Percentiles rank a stretch among this genome's conserved stretches.
Conservation (phyloP, 805 yeast genomes). For the Pichia gijzeniarum region DNA sequence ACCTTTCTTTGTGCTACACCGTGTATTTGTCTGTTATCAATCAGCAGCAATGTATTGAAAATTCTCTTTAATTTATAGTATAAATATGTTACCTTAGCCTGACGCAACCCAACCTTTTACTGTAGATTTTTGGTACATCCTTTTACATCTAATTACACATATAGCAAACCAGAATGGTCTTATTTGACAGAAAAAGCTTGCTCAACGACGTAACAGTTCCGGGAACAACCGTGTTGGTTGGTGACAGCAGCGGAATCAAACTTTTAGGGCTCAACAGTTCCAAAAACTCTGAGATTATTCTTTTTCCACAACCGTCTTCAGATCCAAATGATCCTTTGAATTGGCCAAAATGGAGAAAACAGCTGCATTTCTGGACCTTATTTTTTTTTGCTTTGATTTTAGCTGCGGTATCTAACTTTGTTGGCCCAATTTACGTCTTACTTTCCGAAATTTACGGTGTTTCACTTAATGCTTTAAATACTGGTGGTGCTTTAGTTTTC, state of each 20-base stretch:
- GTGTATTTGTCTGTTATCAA: too few species aligned
- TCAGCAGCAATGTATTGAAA: too few species aligned
- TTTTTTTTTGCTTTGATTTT: slow-evolving; percentile 39
- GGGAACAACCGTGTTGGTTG: slow-evolving; percentile 6
- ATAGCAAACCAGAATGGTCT: too few species aligned
- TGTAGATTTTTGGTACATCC: too few species aligned
- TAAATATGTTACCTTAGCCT: too few species aligned
- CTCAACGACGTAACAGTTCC: background rate
- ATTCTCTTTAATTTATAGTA: too few species aligned
- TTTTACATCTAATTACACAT: too few species aligned
- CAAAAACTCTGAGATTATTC: slow-evolving; percentile 26
- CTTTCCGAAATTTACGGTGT: slow-evolving; percentile 37
- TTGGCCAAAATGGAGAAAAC: slow-evolving; percentile 38
- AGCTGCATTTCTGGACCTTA: slow-evolving; percentile 33
- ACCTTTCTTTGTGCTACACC: background rate
- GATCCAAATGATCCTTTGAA: slow-evolving; percentile 44
- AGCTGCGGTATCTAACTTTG: slow-evolving; percentile 43
- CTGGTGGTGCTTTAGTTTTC: slow-evolving; percentile 44
- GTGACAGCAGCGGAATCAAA: background rate
- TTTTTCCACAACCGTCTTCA: slow-evolving; percentile 44
- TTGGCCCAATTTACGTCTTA: slow-evolving; percentile 40
- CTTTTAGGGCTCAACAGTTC: background rate
- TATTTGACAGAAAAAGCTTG: background rate
- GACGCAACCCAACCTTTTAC: too few species aligned
- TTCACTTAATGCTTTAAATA: slow-evolving; percentile 40